Evolutionary conservation across 2,329 filamentous ascomycete species (phyloP).

Genomic region (Colletotrichum chlorophyti): DNA sequence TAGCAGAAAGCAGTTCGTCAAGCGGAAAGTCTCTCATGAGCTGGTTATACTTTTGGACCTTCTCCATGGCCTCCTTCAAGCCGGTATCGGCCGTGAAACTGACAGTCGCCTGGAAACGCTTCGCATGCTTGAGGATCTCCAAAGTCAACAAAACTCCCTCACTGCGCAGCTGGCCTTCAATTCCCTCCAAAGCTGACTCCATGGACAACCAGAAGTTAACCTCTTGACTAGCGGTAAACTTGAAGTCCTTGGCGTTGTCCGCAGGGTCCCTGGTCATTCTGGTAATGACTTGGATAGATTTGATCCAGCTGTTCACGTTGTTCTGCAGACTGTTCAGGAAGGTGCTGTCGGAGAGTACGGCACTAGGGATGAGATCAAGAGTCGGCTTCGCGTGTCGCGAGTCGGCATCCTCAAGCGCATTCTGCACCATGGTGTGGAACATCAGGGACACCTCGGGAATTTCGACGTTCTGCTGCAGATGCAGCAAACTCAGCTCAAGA

Average conservation of each 20-base stretch:
- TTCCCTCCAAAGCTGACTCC: slow-evolving; percentile 90
- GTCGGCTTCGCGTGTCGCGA: slow-evolving; percentile 71
- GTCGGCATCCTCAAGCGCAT: slow-evolving; percentile 79
- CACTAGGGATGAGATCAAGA: slow-evolving; percentile 77
- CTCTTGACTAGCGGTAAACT: slow-evolving; percentile 85
- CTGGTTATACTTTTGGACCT: slow-evolving; percentile 98
- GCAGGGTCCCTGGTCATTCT: slow-evolving; percentile 87
- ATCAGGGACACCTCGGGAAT: slow-evolving; percentile 91
- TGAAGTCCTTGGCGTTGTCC: slow-evolving; percentile 59
- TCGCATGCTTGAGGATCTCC: slow-evolving; percentile 94
- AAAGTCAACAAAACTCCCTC: slow-evolving; percentile 91
- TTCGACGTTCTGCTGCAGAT: slow-evolving; percentile 97
- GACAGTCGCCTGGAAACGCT: slow-evolving; percentile 96
- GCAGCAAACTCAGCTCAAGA: slow-evolving; percentile 85
- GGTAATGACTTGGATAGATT: slow-evolving; percentile 95
- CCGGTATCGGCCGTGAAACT: slow-evolving; percentile 97
- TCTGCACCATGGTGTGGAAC: slow-evolving; percentile 88
- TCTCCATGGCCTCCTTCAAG: slow-evolving; percentile 92
- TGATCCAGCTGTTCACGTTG: slow-evolving; percentile 97
- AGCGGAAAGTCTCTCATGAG: slow-evolving; percentile 98
- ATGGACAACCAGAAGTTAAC: slow-evolving; percentile 99
- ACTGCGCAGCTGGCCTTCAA: slow-evolving; percentile 86
- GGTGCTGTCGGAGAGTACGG: slow-evolving; percentile 83
- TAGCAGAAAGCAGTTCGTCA: slow-evolving; percentile 92
- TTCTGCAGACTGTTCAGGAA: slow-evolving; percentile 95